These are phyloP conservation scores for Talaromyces sp. DNA, from an alignment of 2,329 filamentous ascomycete genomes.

Conservation along the genomic window DNA sequence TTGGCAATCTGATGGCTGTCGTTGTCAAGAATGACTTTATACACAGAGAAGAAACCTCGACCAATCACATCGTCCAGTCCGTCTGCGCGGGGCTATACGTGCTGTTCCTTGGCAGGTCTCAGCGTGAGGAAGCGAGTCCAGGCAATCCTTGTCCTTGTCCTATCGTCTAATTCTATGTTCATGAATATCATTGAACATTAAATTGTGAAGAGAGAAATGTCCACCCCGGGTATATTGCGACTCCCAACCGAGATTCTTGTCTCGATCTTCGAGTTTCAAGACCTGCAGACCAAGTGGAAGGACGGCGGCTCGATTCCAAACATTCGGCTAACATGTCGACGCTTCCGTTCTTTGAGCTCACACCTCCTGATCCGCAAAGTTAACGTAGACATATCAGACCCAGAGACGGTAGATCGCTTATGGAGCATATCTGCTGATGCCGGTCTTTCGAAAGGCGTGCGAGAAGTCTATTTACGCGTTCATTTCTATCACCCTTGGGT, in stretches of 20 bases:
- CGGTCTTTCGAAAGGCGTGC: background rate
- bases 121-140: background rate
- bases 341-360: background rate
- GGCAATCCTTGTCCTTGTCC: background rate
- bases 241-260: background rate
- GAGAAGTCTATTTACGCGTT: constrained; percentile 4
- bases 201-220: background rate
- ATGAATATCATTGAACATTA: background rate
- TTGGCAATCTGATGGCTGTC: background rate
- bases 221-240: background rate
- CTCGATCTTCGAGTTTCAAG: background rate
- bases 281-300: background rate
- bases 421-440: background rate
- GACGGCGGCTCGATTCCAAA: background rate
- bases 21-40: background rate
- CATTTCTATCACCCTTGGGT: constrained; percentile 14
- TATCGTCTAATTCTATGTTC: background rate
- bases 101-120: background rate
- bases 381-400: background rate
- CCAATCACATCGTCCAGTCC: background rate
- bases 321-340: constrained; percentile 2
- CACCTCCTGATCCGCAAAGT: background rate
- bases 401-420: background rate
- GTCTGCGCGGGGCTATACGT: background rate
- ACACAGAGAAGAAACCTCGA: background rate